Evolutionary conservation across 805 yeast species (phyloP), one percentile per base, ranked within the genome.

Genomic region (Priceomyces medius): DNA sequence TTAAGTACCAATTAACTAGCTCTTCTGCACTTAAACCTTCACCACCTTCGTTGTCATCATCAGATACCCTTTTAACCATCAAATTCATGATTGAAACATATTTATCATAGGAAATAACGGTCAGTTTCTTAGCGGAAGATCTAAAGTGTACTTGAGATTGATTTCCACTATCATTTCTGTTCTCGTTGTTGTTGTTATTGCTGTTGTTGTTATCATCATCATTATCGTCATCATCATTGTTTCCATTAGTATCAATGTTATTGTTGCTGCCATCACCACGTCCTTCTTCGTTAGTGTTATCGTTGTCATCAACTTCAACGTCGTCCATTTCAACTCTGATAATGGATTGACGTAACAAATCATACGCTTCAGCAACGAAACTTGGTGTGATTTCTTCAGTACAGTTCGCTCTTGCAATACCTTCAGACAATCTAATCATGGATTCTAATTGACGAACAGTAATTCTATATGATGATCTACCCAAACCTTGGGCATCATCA

Each of bases 401-500:
- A 65, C 98, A 90, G 63, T 91, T 93, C 20, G 98, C 97, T 50
- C 96, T 77, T 1, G 99, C 98, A 64, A 93, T 90, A 1, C 97
- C 98, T 61, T 93, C 99, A 3, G 93, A 82, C 44, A 93, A 74
- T 58, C 99, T 79, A 50, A 93, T 84, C 89, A 90, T 79, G 40
- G 93, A 84, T 66, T 91, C 99, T 55, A 93, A 75, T 61, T 93
- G 99, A 73, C 99, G 85, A 26, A 93, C 99, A 0, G 99, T 93
- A 54, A 93, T 93, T 61, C 98, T 74, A 62, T 91, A 91, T 45
- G 96, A 85, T 38, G 88, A 80, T 58, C 91, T 75, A 16, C 87
- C 85, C 39, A 84, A 70, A 1, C 96, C 97, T 61, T 86, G 95
- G 2, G 97, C 87, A 63, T 91, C 98, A 57, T 88, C 93, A 27